Base-by-base conservation (phyloP, 306 rosid species). In the Leucaena leucocephala region DNA sequence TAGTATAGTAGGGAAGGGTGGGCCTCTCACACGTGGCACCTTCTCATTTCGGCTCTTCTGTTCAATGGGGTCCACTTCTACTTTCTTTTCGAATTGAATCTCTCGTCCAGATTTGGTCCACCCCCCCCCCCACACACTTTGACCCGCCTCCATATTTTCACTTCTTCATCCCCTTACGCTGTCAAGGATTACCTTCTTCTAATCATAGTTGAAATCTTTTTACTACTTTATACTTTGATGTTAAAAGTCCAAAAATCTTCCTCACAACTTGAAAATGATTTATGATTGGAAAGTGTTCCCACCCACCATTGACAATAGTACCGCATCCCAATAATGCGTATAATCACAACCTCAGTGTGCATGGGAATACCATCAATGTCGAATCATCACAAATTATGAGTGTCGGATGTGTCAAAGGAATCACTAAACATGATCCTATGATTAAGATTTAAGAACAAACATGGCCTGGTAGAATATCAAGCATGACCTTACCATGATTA, bases 41-140 rank as follows among this genome's bases (percentile, higher is more conserved):
- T 66, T 66, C 71, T 16, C 49, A 40, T 66, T 67, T 39, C 49
- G 2, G 16, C 4, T 40, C 8, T 42, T 67, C 16, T 67, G 52
- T 67, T 67, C 35, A 40, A 17, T 17, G 40, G 72, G 72, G 35
- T 44, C 49, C 21, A 6, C 12, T 39, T 17, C 42, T 9, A 0
- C 12, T 39, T 66, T 44, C 72, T 40, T 67, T 67, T 42, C 50
- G 45, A n/a, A n/a, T 17, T n/a, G 50, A 67, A 67, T 40, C 49
- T 8, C 62, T 55, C 62, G 8, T 40, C 6, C 15, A 3, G 65
- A 59, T 4, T n/a, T n/a, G 22, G 72, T 40, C 35, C 13, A 3
- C 27, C 2, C 5, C 17, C 27, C n/a, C n/a, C n/a, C n/a, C n/a
- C n/a, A n/a, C n/a, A n/a, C n/a, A 9, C 50, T 67, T 8, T 66